phyloP scores from a whole-genome alignment of 176 grass and related monocot genomes.

The Dendrocalamus sinicus region DNA sequence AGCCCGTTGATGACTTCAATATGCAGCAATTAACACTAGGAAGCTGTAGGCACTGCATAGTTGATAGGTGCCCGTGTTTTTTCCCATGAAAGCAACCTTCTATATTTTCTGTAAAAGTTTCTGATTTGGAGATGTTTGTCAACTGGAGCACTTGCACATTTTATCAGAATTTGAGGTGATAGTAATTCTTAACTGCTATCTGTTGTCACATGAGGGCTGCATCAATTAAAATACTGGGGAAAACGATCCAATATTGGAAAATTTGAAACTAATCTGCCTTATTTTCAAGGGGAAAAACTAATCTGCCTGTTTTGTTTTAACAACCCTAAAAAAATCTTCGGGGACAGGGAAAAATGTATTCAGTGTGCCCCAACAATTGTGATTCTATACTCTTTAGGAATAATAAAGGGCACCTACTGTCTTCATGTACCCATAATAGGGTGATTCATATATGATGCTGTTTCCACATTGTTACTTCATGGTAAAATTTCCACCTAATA shows the following conservation, averaged over 20 bases:
- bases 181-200: background rate
- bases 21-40: background rate
- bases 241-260: background rate
- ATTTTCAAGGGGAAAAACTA: background rate
- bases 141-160: background rate
- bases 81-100: background rate
- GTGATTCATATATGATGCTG: background rate
- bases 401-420: background rate
- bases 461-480: conserved; percentile 24
- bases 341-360: background rate
- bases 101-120: background rate
- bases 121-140: background rate
- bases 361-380: background rate
- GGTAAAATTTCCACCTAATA: conserved; percentile 6
- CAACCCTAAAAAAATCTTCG: background rate
- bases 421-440: background rate
- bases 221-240: background rate
- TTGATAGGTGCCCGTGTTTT: background rate
- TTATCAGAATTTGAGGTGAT: background rate
- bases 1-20: background rate
- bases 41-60: background rate
- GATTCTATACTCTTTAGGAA: background rate
- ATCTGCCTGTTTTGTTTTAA: background rate
- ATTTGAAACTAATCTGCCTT: background rate
- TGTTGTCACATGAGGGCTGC: background rate